Percentiles rank a stretch among this genome's conserved stretches.
These are phyloP conservation scores for Aspergillus nomiae DNA, from an alignment of 2,329 filamentous ascomycete genomes.

Conservation along the genomic window DNA sequence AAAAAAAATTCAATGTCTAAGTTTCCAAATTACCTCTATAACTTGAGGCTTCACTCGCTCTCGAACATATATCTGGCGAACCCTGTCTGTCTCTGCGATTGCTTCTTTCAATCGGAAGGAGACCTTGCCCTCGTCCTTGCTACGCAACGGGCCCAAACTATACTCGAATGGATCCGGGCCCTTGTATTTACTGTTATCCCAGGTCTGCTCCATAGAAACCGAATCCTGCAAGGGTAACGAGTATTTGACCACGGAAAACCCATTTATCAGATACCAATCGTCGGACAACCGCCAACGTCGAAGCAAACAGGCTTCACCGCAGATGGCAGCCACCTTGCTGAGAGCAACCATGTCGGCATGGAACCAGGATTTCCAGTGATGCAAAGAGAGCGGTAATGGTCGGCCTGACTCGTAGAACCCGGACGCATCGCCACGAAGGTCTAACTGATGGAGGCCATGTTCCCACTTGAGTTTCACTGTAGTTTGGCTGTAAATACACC, in stretches of 20 bases:
- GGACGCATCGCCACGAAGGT: conserved; percentile 53
- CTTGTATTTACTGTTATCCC: conserved; percentile 44
- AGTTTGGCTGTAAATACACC: conserved; percentile 57
- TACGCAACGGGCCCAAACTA: conserved; percentile 52
- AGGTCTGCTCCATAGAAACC: conserved; percentile 54
- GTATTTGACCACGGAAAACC: conserved; percentile 57
- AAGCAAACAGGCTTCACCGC: conserved; percentile 55
- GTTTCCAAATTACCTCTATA: conserved; percentile 27
- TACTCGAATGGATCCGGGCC: conserved; percentile 47
- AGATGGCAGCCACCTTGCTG: conserved; percentile 48
- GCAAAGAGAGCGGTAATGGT: conserved; percentile 39
- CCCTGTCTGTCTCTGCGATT: conserved; percentile 39
- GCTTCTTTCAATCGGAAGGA: conserved; percentile 50
- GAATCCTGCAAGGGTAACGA: conserved; percentile 39
- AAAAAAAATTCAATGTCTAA: background rate
- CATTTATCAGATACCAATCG: conserved; percentile 53
- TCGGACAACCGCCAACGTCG: conserved; percentile 50
- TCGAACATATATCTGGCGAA: conserved; percentile 56
- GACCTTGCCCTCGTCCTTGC: conserved; percentile 47
- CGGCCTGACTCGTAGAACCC: conserved; percentile 61
- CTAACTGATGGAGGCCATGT: conserved; percentile 56
- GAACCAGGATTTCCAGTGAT: conserved; percentile 3
- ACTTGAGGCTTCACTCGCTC: conserved; percentile 19
- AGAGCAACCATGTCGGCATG: conserved; percentile 46
- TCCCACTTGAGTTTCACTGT: conserved; percentile 54